Evolutionary conservation across 192 early-diverging fungal species (phyloP).

Genomic region (Phycomyces nitens): DNA sequence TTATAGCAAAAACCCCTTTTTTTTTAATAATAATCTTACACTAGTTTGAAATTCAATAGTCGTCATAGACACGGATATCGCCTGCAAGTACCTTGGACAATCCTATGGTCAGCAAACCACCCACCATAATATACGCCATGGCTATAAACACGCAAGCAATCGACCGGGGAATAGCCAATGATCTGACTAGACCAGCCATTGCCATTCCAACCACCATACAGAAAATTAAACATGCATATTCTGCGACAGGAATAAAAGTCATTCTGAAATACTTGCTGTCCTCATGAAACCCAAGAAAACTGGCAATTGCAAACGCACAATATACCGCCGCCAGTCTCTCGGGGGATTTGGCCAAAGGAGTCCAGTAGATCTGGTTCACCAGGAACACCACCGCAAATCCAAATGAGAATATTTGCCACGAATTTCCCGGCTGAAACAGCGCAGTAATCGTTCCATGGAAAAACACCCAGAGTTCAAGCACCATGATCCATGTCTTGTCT

Average conservation of each 20-base stretch:
- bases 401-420: conserved; percentile 31
- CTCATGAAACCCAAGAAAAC: conserved; percentile 12
- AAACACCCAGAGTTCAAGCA: conserved; percentile 31
- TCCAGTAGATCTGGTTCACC: conserved; percentile 26
- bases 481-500: conserved; percentile 24
- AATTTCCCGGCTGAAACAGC: conserved; percentile 26
- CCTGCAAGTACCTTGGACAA: conserved; percentile 19
- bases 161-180: background rate
- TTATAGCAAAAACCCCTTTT: too few species aligned
- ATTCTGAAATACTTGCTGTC: conserved; percentile 21
- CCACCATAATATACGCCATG: background rate
- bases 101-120: conserved; percentile 2
- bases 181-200: background rate
- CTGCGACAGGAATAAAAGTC: conserved; percentile 24
- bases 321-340: background rate
- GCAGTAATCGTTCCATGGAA: conserved; percentile 32
- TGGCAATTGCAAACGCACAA: background rate
- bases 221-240: conserved; percentile 11
- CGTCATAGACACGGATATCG: conserved; percentile 21
- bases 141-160: background rate
- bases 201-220: conserved; percentile 5
- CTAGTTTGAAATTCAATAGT: conserved; percentile 9
- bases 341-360: background rate
- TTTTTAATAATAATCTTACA: background rate
- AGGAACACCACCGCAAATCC: conserved; percentile 29